Base-by-base conservation (phyloP, 2,329 filamentous ascomycete genomes). In the Uncinocarpus reesii region DNA sequence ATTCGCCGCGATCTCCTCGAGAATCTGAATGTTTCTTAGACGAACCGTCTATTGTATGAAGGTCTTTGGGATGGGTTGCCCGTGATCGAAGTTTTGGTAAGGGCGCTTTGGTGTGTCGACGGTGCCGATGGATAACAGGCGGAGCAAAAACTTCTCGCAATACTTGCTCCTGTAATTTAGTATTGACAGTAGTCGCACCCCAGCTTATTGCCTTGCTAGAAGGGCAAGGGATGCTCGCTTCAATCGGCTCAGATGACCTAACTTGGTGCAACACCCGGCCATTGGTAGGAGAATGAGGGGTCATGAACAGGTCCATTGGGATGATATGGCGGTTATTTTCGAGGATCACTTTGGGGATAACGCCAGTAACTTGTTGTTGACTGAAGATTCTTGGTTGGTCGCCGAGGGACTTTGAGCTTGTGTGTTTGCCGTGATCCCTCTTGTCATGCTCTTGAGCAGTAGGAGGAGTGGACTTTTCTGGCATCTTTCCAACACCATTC, bases 241-340 rank as follows among this genome's bases (percentile, higher is more conserved):
- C 37, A 31, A 37, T 13, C 11, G 38, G 16, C 8, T 11, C 34
- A 34, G 40, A n/a, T 1, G 41, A 41, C 5, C 4, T 6, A 18
- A 11, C 13, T 38, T 35, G 40, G 10, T 40, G 45, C 15, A 32
- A 10, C n/a, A 16, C 21, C 32, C 24, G 28, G 23, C 31, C 46
- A 35, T 48, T 47, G 23, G 36, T 20, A n/a, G 37, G 31, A 20
- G 37, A 47, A 44, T 66, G 73, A 26, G 80, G 73, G 15, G 81
- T 74, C 47, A 81, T 79, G 42, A 95, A 83, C 23, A 95, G 74
- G 58, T 85, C 86, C 38, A 86, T 80, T 1, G 90, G 90, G 35
- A 95, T 80, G 50, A 96, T 94, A 61, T 96, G 90, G 55, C 84
- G 80, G 62, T 96, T 96, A 63, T 95, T 89, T 60, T 90, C 86